Evolutionary conservation across 2,329 filamentous ascomycete genomes (phyloP).

Genomic region (Dryadomyces quercus-mongolicae): DNA sequence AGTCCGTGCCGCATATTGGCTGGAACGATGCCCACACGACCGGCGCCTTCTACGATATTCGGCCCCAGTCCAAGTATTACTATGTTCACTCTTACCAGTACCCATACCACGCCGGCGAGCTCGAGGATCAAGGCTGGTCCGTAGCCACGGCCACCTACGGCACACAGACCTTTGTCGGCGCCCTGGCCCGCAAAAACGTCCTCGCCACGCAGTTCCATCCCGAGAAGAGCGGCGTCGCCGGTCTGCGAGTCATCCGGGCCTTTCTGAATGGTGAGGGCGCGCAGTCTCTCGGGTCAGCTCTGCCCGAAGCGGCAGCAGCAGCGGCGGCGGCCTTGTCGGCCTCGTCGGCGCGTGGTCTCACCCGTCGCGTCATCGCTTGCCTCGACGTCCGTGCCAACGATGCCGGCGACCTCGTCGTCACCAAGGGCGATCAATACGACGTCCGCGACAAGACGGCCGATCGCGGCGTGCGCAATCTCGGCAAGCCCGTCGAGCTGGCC

Average conservation of each 20-base stretch:
- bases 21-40: conserved; percentile 71
- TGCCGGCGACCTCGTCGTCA: conserved; percentile 87
- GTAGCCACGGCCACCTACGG: conserved; percentile 89
- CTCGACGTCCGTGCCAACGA: conserved; percentile 94
- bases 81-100: conserved; percentile 94
- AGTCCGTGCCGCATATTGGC: conserved; percentile 96
- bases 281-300: conserved; percentile 30
- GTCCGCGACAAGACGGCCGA: conserved; percentile 72
- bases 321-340: neutral
- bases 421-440: conserved; percentile 97
- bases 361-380: conserved; percentile 88
- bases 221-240: conserved; percentile 89
- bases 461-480: conserved; percentile 73
- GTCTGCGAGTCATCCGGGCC: conserved; percentile 69
- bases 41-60: conserved; percentile 58
- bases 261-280: conserved; percentile 66
- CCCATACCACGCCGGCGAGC: conserved; percentile 57
- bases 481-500: conserved; percentile 94
- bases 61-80: conserved; percentile 85
- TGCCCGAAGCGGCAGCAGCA: conserved; percentile 7
- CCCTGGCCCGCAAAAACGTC: conserved; percentile 73
- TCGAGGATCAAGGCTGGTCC: conserved; percentile 76
- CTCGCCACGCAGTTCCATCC: conserved; percentile 95
- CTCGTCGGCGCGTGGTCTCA: conserved; percentile 47
- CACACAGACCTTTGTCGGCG: conserved; percentile 80